phyloP scores from a whole-genome alignment of 305 asterid species.

The Caryopteris hybrid region DNA sequence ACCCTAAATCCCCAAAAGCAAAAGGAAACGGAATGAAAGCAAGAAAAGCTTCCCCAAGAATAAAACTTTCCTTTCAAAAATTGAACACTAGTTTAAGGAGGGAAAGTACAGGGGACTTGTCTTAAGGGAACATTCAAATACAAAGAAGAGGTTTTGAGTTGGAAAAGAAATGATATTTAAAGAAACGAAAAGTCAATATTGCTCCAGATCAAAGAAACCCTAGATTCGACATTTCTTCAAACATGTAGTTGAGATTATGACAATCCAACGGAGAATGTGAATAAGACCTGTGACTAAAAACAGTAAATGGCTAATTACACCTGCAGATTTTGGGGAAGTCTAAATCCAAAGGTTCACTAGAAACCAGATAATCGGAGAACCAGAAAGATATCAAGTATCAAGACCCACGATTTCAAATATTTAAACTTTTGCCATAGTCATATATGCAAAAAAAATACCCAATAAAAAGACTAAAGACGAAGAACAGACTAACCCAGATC shows the following conservation, averaged over 20 bases:
- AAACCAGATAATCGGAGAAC: too few relatives aligned
- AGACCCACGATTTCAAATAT: conserved; percentile 29
- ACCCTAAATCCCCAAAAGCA: conserved; percentile 55
- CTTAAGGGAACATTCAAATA: conserved; percentile 43
- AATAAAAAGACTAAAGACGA: conserved; percentile 8
- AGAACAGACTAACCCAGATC: conserved; percentile 43
- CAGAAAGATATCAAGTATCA: conserved; percentile 4
- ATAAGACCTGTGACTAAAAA: neutral
- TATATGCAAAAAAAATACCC: conserved; percentile 19
- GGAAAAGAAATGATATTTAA: conserved; percentile 22
- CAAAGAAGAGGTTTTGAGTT: conserved; percentile 24
- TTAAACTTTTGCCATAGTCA: conserved; percentile 23
- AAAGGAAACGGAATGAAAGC: conserved; percentile 42
- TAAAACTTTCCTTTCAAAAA: conserved; percentile 66
- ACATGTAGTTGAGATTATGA: conserved; percentile 18
- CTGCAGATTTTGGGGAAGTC: neutral
- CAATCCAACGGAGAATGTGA: neutral
- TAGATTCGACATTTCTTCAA: conserved; percentile 37
- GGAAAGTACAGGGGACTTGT: conserved; percentile 41
- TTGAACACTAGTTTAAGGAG: conserved; percentile 40
- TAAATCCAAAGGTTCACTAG: neutral
- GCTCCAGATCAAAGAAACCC: conserved; percentile 56
- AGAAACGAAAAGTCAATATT: conserved; percentile 15
- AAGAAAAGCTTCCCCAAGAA: conserved; percentile 54
- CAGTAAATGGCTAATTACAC: conserved; percentile 1